Percentiles rank a stretch among this genome's conserved stretches.
These are phyloP conservation scores for Bertia moriformis DNA, from an alignment of 2,329 filamentous ascomycete species.

Conservation along the genomic window DNA sequence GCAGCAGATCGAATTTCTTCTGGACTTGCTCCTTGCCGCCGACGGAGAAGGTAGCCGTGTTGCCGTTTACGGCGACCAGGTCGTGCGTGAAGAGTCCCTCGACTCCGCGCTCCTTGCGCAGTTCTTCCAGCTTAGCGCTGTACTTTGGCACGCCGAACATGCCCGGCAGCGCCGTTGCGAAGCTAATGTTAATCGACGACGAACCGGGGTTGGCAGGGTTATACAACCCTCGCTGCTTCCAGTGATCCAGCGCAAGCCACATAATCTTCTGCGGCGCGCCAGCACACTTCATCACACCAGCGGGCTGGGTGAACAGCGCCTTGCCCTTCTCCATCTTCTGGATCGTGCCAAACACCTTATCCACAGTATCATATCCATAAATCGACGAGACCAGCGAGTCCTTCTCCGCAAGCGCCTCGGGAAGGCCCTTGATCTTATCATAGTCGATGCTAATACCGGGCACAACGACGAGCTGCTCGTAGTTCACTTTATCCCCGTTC, in stretches of 20 bases:
- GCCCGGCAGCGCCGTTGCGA: conserved; percentile 35
- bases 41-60: conserved; percentile 29
- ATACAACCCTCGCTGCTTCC: conserved; percentile 37
- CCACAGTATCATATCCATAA: conserved; percentile 38
- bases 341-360: conserved; percentile 34
- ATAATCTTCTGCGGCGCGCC: conserved; percentile 47
- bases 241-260: conserved; percentile 46
- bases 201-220: conserved; percentile 16
- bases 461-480: conserved; percentile 50
- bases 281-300: conserved; percentile 43
- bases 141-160: conserved; percentile 52
- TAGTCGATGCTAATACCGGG: conserved; percentile 40
- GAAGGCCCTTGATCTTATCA: conserved; percentile 34
- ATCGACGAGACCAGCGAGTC: conserved; percentile 36
- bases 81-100: conserved; percentile 45
- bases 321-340: conserved; percentile 29
- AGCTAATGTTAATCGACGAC: conserved; percentile 34
- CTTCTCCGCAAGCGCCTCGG: conserved; percentile 34
- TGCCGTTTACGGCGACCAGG: conserved; percentile 33
- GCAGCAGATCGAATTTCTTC: conserved; percentile 35
- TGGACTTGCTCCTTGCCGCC: conserved; percentile 26
- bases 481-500: conserved; percentile 38
- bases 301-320: conserved; percentile 45
- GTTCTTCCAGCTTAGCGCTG: conserved; percentile 32
- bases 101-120: conserved; percentile 36